Base-by-base conservation (phyloP, 2,329 filamentous ascomycete genomes). In the Huntiella abstrusa region DNA sequence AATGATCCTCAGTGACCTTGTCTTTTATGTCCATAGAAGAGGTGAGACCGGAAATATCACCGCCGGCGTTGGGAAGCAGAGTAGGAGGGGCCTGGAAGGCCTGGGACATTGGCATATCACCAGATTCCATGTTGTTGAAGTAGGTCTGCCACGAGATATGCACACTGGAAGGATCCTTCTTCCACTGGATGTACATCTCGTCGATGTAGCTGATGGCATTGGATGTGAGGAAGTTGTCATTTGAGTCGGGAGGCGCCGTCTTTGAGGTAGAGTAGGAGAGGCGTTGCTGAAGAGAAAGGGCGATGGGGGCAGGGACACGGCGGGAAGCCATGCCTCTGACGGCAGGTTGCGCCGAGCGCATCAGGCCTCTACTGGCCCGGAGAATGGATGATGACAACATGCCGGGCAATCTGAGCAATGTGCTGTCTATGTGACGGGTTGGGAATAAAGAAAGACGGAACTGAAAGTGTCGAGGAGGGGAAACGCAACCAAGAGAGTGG, bases 171-270 rank as follows among this genome's bases (percentile, higher is more conserved):
- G 91, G 87, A 57, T 98, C 86, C 53, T 83, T 71, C 67, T 88
- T 94, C 91, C 91, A 98, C 61, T 87, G 79, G 69, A 95, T 70
- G 66, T 98, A 98, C 91, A 98, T 98, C 70, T 95, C 91, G 64
- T 98, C 91, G 61, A 98, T 85, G 68, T 98, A 98, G 69, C 93
- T 95, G 65, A 91, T 91, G 51, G 88, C 91, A 70, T 84, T 96
- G 55, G 91, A 91, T 53, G 86, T 84, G 51, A 98, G 75, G 72
- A 98, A 98, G 67, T 80, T 93, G 66, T 98, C 91, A 64, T 83
- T 94, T 53, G 87, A 76, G 61, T 94, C 85, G 52, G 75, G 74
- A 15, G 73, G 60, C 49, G 66, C 66, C 47, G 72, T 66, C 54
- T 56, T 60, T 50, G 41, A 35, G 52, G 72, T 72, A 52, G 71